Evolutionary conservation across 495 filamentous ascomycete genomes (phyloP), one percentile per base, ranked within the genome.

Genomic region (Cetradonia linearis): DNA sequence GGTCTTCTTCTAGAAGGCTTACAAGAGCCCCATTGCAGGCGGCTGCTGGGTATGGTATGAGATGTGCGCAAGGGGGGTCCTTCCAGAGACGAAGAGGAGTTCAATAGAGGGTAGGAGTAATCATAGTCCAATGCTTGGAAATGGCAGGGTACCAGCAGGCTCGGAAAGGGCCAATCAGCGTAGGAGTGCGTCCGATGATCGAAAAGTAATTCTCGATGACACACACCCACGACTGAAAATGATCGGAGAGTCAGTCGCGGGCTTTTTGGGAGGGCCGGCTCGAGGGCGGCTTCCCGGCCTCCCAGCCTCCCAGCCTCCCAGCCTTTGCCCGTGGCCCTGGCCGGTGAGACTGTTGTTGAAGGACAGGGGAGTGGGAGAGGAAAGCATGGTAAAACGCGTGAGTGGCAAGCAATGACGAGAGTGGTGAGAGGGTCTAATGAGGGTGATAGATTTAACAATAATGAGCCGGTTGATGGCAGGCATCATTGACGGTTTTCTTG

Each of bases 11-110:
- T 27, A 34, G 33, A 28, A n/a, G 18, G 36, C 59, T 61, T 48
- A 61, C 59, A 61, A 55, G n/a, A 61, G 37, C 20, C 59, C 59
- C 59, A 61, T 61, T n/a, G 20, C 28, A 18, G 46, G 37, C 5
- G 18, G 50, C 31, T 34, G 30, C 18, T 30, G 20, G 11, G 14
- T 18, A 54, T 11, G 18, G 11, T 54, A 30, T 36, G 20, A 6
- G 8, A 23, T 10, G 20, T 30, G 4, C 20, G 16, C 28, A 33
- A 14, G 13, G 30, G 8, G 13, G 11, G 33, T 13, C 5, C 14
- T 36, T 46, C 13, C n/a, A 10, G 50, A n/a, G 31, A 23, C 8
- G 31, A 9, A 8, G 50, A 11, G 20, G 31, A n/a, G 9, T 36
- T n/a, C 50, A 36, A 54, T 23, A 20, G 9, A 10, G 31, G 18